Conservation (phyloP, 2,329 filamentous ascomycete genomes). For the Arthrinium phaeospermum region DNA sequence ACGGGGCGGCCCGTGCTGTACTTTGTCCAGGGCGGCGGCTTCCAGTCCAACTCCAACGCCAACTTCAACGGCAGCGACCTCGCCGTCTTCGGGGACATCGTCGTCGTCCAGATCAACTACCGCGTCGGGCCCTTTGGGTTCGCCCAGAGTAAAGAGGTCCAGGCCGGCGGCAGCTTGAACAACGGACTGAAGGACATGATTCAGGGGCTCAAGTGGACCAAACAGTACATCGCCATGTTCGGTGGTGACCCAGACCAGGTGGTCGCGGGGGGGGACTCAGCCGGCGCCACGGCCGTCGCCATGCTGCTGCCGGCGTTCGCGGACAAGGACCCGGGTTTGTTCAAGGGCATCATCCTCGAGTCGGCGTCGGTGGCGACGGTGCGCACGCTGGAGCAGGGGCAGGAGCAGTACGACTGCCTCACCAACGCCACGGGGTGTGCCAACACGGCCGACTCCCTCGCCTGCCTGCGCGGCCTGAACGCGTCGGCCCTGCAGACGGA, state of each 20-base stretch:
- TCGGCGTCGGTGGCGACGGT: constrained; percentile 53
- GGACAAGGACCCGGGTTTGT: constrained; percentile 51
- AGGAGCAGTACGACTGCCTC: constrained; percentile 54
- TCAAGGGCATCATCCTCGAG: constrained; percentile 52
- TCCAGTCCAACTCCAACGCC: constrained; percentile 50
- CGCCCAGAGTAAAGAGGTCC: constrained; percentile 60
- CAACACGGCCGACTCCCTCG: constrained; percentile 39
- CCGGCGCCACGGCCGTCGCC: constrained; percentile 66
- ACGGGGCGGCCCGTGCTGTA: constrained; percentile 64
- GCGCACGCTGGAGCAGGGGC: constrained; percentile 46
- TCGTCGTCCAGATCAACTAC: constrained; percentile 77
- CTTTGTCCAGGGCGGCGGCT: constrained; percentile 62
- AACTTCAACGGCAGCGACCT: constrained; percentile 65
- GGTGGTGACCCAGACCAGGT: constrained; percentile 71
- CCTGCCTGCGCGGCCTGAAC: constrained; percentile 49
- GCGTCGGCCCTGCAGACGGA: constrained; percentile 32
- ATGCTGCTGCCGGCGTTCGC: constrained; percentile 62
- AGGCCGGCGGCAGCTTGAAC: constrained; percentile 51
- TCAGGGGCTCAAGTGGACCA: constrained; percentile 70
- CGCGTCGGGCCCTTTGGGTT: constrained; percentile 75
- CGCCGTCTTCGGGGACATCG: constrained; percentile 59
- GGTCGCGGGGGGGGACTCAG: constrained; percentile 67
- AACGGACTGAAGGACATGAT: constrained; percentile 72
- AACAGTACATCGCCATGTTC: constrained; percentile 66
- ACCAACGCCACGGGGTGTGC: constrained; percentile 46